Percentiles rank a stretch among this genome's conserved stretches.
These are phyloP conservation scores for Aspergillus leporis DNA, from an alignment of 495 filamentous ascomycete species.

Conservation along the genomic window DNA sequence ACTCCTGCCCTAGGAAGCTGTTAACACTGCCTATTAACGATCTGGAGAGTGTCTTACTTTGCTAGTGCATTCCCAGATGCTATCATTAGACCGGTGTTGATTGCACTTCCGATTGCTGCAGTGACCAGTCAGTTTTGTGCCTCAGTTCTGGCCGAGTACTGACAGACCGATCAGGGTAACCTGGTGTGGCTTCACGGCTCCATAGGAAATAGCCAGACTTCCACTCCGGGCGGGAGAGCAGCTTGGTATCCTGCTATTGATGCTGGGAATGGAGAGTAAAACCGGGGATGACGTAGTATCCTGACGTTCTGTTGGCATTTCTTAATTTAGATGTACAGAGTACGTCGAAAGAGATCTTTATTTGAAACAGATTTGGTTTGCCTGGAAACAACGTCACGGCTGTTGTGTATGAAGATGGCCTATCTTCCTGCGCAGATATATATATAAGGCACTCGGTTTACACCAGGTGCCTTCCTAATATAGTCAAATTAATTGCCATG, in stretches of 20 bases:
- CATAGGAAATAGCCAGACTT: conserved; percentile 32
- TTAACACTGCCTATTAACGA: neutral
- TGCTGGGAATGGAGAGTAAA: neutral
- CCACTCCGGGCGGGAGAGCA: conserved; percentile 5
- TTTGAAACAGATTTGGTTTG: neutral
- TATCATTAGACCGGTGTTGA: conserved; percentile 70
- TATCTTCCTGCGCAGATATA: neutral
- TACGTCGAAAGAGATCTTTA: neutral
- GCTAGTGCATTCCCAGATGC: conserved; percentile 63
- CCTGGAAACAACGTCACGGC: neutral
- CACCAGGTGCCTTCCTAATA: neutral
- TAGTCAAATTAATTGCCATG: neutral
- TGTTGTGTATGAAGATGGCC: neutral
- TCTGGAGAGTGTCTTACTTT: conserved; percentile 52
- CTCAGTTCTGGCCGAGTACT: neutral
- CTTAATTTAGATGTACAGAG: neutral
- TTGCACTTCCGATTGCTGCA: conserved; percentile 75
- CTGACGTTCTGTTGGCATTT: neutral
- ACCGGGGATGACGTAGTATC: neutral
- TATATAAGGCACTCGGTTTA: neutral
- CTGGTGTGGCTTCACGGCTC: conserved; percentile 64
- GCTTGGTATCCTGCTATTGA: neutral
- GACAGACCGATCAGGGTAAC: conserved; percentile 67
- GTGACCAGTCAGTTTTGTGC: conserved; percentile 10
- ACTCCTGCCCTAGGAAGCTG: conserved; percentile 33